Conservation (phyloP, 73 alveolate species). For the Paramecium tetraurelia region DNA sequence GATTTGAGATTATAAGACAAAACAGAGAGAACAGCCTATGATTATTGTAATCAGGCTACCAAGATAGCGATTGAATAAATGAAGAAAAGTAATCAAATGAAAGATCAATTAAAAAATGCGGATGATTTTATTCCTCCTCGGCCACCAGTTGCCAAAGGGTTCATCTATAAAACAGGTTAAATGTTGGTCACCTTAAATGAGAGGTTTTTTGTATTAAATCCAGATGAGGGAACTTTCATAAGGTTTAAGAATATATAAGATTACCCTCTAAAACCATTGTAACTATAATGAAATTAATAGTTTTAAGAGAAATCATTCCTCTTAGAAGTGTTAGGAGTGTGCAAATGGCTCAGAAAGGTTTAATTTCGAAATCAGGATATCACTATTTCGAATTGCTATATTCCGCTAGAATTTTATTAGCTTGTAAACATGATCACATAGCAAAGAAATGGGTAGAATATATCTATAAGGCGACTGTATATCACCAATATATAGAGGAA, state of each 20-base stretch:
- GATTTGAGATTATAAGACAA: slow-evolving; percentile 7
- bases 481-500: slow-evolving; percentile 29
- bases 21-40: background rate
- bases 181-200: slow-evolving; percentile 46
- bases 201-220: slow-evolving; percentile 55
- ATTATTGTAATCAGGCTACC: slow-evolving; percentile 35
- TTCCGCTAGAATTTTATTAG: slow-evolving; percentile 32
- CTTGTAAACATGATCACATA: slow-evolving; percentile 54
- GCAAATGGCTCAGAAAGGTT: background rate
- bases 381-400: slow-evolving; percentile 43
- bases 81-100: background rate
- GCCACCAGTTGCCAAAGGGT: slow-evolving; percentile 56
- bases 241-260: slow-evolving; percentile 18
- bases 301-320: slow-evolving; percentile 44
- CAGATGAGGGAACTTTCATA: slow-evolving; percentile 64
- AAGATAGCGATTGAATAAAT: background rate
- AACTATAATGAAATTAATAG: background rate
- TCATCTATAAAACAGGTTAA: slow-evolving; percentile 28
- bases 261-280: slow-evolving; percentile 57
- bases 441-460: slow-evolving; percentile 60
- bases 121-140: slow-evolving; percentile 58
- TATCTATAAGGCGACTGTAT: slow-evolving; percentile 46
- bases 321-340: slow-evolving; percentile 46
- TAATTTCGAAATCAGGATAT: slow-evolving; percentile 30
- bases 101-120: background rate